Evolutionary conservation across 345 rosid species (phyloP).

Genomic region (sweet orange (Citrus sinensis)): DNA sequence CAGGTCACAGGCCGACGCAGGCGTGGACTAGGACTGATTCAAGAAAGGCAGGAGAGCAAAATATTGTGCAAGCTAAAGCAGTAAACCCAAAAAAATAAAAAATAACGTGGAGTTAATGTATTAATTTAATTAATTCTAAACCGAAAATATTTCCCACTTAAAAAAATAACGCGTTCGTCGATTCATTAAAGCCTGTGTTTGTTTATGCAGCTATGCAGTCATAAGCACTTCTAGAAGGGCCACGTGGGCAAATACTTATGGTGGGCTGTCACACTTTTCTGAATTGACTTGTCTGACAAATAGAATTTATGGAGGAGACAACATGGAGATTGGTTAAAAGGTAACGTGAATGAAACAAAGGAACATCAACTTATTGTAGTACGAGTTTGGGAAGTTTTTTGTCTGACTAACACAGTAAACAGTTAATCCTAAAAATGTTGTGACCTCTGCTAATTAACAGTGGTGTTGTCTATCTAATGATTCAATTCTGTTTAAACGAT

Average conservation of each 20-base stretch:
- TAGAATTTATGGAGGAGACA: slow-evolving; percentile 2
- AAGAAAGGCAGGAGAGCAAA: slow-evolving; percentile 28
- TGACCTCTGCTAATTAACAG: not conserved
- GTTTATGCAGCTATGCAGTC: not conserved
- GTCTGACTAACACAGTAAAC: slow-evolving; percentile 12
- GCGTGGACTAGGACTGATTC: slow-evolving; percentile 53
- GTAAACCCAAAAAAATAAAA: not conserved
- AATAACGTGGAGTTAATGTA: not conserved
- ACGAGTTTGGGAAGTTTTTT: slow-evolving; percentile 20
- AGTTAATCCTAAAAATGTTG: slow-evolving; percentile 11
- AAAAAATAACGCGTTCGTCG: slow-evolving; percentile 2
- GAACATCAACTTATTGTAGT: slow-evolving; percentile 7
- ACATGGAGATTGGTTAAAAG: not conserved
- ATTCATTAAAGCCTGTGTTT: not conserved
- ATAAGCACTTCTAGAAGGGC: slow-evolving; percentile 24
- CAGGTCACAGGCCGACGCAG: not conserved
- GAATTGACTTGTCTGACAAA: not conserved
- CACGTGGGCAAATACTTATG: not conserved
- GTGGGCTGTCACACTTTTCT: not conserved
- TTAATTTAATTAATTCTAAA: slow-evolving; percentile 13
- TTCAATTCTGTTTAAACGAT: not conserved
- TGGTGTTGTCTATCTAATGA: not conserved
- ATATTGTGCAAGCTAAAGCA: slow-evolving; percentile 1
- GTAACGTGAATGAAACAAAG: not conserved
- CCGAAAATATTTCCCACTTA: slow-evolving; percentile 18